These are phyloP conservation scores for Aspergillus sclerotialis DNA, from an alignment of 2,329 filamentous ascomycete species.

Conservation along the genomic window DNA sequence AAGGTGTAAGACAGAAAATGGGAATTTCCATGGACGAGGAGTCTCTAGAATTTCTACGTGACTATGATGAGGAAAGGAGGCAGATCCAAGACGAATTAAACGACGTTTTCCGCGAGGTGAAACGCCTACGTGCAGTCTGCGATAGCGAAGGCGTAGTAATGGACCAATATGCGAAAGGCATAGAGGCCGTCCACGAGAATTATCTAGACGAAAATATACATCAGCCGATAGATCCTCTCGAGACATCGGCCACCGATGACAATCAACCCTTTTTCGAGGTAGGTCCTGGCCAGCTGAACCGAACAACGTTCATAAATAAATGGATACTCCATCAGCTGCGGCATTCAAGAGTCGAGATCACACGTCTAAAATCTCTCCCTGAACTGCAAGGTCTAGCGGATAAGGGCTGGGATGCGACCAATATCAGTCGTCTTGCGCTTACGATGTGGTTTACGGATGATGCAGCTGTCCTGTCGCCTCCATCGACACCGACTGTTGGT, in stretches of 20 bases:
- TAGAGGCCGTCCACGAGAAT: constrained; percentile 3
- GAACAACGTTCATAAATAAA: constrained; percentile 18
- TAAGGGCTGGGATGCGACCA: constrained; percentile 11
- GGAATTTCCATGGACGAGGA: constrained; percentile 13
- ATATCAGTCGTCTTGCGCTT: constrained; percentile 16
- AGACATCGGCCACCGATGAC: constrained; percentile 10
- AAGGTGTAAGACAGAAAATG: constrained; percentile 5
- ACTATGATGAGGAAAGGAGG: constrained; percentile 14
- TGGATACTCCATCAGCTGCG: constrained; percentile 26
- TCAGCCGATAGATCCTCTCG: constrained; percentile 12
- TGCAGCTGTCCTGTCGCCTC: constrained; percentile 1
- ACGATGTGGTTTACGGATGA: constrained; percentile 18
- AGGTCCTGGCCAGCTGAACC: constrained; percentile 7
- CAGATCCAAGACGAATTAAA: constrained; percentile 16
- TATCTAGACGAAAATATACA: constrained; percentile 1
- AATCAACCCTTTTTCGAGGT: constrained; percentile 14
- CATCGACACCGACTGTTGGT: not conserved
- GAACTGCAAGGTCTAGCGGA: constrained; percentile 10
- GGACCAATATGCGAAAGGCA: not conserved
- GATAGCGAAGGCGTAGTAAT: constrained; percentile 9
- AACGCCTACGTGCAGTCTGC: constrained; percentile 13
- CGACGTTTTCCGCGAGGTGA: constrained; percentile 10
- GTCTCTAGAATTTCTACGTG: constrained; percentile 15
- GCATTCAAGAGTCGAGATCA: constrained; percentile 20
- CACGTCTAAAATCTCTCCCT: constrained; percentile 15